Evolutionary conservation across 148 eudicot species (phyloP), one percentile per base, ranked within the genome.

Genomic region (Vaccinium corymbosum): DNA sequence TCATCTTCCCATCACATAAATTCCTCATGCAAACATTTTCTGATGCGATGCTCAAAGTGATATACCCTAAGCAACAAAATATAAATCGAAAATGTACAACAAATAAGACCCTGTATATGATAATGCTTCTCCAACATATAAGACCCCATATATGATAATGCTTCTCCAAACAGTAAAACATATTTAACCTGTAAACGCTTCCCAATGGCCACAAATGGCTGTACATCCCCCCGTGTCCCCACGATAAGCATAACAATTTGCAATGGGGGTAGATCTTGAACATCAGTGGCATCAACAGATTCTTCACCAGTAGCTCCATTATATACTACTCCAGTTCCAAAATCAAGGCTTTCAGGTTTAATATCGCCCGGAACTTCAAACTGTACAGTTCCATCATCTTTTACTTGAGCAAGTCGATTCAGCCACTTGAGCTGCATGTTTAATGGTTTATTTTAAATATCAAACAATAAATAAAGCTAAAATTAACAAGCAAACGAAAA

Each of bases 151-250:
- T 27, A 78, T 53, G 16, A n/a, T 7, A 27, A 48, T 78, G 46
- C 14, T 76, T 22, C 6, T 48, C 32, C 56, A 76, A 76, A 76
- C 52, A 57, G 6, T 11, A 38, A 80, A 62, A 46, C 27, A 61
- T 42, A 12, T 61, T 46, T n/a, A 38, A 94, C 98, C 98, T 95
- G 98, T 83, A 95, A 90, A 85, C 91, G 91, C 76, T 94, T 95
- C 48, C 98, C 98, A 86, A 95, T 95, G 52, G 98, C 98, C 87
- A 95, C 85, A 84, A 95, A 95, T 75, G 98, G 98, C 76, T 95
- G 98, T 76, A 95, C 98, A 87, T 95, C 98, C 59, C 98, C 98
- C 85, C 96, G 90, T 75, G 98, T 95, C 55, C 98, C 98, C 87
- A 95, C 98, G 64, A 95, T 94, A 51, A 95, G 95, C 89, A 95